Conservation (phyloP, 2,329 filamentous ascomycete species). For the Phialocephala sp. region DNA sequence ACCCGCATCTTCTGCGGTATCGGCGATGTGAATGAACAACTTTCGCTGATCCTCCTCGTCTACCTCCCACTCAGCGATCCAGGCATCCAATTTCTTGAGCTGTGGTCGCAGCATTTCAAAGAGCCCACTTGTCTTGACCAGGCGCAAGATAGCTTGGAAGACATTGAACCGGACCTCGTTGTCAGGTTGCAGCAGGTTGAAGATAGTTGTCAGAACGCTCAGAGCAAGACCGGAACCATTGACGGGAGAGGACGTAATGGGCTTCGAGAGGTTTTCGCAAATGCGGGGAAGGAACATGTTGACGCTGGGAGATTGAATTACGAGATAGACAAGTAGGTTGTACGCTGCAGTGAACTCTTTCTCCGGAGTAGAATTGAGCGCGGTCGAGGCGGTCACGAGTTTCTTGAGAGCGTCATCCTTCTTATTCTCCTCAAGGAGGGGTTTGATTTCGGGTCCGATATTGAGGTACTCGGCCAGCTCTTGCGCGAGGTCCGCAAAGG, state of each 20-base stretch:
- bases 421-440: conserved; percentile 74
- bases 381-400: conserved; percentile 79
- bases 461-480: conserved; percentile 97
- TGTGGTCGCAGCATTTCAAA: conserved; percentile 87
- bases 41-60: conserved; percentile 83
- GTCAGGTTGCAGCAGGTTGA: conserved; percentile 84
- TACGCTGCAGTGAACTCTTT: conserved; percentile 97
- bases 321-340: conserved; percentile 94
- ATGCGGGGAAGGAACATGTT: conserved; percentile 86
- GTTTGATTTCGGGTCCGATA: conserved; percentile 70
- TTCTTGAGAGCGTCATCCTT: conserved; percentile 87
- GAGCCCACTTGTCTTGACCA: conserved; percentile 75
- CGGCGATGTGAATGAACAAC: conserved; percentile 81
- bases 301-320: conserved; percentile 83
- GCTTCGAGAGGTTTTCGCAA: conserved; percentile 87
- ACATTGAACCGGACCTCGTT: conserved; percentile 88
- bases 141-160: conserved; percentile 84
- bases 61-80: conserved; percentile 83
- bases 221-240: conserved; percentile 88
- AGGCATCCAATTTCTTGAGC: conserved; percentile 80
- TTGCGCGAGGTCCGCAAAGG: conserved; percentile 88
- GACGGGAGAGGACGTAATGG: conserved; percentile 82
- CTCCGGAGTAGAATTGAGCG: conserved; percentile 86
- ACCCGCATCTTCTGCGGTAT: conserved; percentile 78
- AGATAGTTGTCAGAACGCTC: conserved; percentile 90